Evolutionary conservation across 768 basidiomycete species (phyloP), one percentile per base, ranked within the genome.

Genomic region (Boletellus sp.): DNA sequence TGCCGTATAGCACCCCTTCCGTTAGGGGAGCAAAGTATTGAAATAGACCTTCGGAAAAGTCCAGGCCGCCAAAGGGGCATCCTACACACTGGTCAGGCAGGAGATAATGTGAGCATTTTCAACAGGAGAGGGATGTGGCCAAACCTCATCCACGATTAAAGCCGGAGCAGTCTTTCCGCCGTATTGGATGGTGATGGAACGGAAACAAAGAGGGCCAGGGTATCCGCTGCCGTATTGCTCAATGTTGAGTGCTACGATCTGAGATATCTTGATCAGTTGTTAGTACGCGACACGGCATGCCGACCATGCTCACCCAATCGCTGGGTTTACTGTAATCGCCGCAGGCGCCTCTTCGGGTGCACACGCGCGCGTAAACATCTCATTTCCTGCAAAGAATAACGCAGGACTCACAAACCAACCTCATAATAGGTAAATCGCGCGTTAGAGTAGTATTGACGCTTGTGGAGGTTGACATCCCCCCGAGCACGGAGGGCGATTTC

Each of bases 31-130:
- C 79, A 59, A 91, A 87, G 73, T 70, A 78, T 24, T 67, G 50
- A 69, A 92, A 91, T 41, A 91, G 74, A 45, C 83, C 81, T 13
- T 67, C 59, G 23, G 83, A 82, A 48, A 90, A 71, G 69, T 92
- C 90, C 23, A 90, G 76, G 36, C 79, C 87, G 23, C 74, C 77
- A 31, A 63, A 75, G 22, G 80, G 79, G 62, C 89, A 91, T 17
- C 76, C 78, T 39, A 81, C 79, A 63, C 87, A 89, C 79, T 86
- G 53, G 19, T 46, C 16, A 31, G 45, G 41, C 0, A 13, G 11
- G 23, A 48, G 16, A 16, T 1, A 44, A 17, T 34, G 45, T 46
- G 23, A 47, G 39, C 23, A 24, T 39, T 38, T 49, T 22, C n/a
- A 22, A 24, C 26, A 23, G 20, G 33, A n/a, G 32, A 41, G 16